Evolutionary conservation across 1,284 basidiomycete genomes (phyloP).

Genomic region (Hymenochaete sp.): DNA sequence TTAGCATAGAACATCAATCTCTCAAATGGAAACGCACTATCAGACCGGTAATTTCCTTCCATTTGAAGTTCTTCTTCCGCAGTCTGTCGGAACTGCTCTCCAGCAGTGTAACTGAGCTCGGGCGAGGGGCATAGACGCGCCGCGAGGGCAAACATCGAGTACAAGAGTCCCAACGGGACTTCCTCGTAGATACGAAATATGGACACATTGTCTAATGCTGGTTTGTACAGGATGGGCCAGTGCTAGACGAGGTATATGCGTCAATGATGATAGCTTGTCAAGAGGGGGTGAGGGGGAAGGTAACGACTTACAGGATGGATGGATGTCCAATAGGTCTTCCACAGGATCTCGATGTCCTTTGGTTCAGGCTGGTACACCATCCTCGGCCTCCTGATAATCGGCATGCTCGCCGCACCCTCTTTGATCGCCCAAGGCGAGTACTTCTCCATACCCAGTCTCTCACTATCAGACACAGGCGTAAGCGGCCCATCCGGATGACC

Average conservation of each 20-base stretch:
- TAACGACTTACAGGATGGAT: constrained; percentile 18
- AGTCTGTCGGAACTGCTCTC: constrained; percentile 11
- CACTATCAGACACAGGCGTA: constrained; percentile 14
- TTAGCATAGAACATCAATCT: neutral
- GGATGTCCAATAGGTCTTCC: constrained; percentile 17
- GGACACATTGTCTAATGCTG: constrained; percentile 15
- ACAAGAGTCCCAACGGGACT: constrained; percentile 15
- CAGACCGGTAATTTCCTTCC: constrained; percentile 15
- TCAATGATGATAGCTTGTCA: neutral
- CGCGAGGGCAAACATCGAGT: constrained; percentile 15
- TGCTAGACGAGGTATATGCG: constrained; percentile 8
- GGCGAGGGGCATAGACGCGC: constrained; percentile 14
- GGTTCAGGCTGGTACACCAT: constrained; percentile 9
- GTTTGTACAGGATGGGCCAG: constrained; percentile 18
- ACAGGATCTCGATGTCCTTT: constrained; percentile 14
- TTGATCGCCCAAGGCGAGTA: constrained; percentile 15
- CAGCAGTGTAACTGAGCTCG: constrained; percentile 2
- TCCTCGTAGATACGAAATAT: constrained; percentile 17
- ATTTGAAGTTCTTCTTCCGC: constrained; percentile 16
- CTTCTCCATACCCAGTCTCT: constrained; percentile 15
- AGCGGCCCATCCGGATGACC: no score
- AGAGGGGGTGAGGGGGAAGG: no score
- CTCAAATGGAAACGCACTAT: constrained; percentile 11
- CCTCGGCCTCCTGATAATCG: constrained; percentile 7
- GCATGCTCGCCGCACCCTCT: constrained; percentile 9